Evolutionary conservation across 2,329 filamentous ascomycete genomes (phyloP), one percentile per base, ranked within the genome.

Genomic region (Phaeosphaeria sp.): DNA sequence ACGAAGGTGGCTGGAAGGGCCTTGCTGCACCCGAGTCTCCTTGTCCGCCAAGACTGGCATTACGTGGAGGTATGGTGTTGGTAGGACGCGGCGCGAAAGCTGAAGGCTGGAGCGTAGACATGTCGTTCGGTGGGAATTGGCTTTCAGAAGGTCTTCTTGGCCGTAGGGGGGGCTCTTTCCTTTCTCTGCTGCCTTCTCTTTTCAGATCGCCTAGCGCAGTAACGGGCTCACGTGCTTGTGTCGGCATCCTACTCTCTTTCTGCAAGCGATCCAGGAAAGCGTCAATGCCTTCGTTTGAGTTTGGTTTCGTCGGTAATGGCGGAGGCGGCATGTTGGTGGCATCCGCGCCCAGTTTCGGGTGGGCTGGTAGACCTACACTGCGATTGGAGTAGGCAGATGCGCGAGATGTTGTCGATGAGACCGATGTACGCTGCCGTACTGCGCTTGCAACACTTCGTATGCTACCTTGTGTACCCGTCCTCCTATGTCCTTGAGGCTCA

Each of bases 241-340:
- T 53, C 21, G 67, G 56, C 13, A 54, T 52, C 41, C 62, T 65
- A 3, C 69, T 70, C 48, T 77, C 73, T 18, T 72, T 72, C 54
- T 78, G 72, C 33, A 79, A 58, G 15, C 72, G 71, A 36, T 72
- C 65, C 15, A 79, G 59, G 52, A 78, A 78, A 15, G 68, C 70
- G 55, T 79, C 77, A 21, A 79, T 77, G 11, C 74, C 74, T 57
- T 77, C 73, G 2, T 62, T 52, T 42, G 68, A 61, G 20, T 69
- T 62, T 36, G 65, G 58, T 15, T 67, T 55, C 33, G 67, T 56
- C 27, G 62, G 64, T 25, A 69, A 58, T 2, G 68, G 66, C n/a
- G 68, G 69, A 41, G 64, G 65, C 30, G 66, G 54, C 55, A 54
- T 43, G 46, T 39, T 47, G 47, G 36, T 44, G 23, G 55, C 54